Conservation (phyloP, 2,329 filamentous ascomycete species). For the Talaromyces rugulosus region DNA sequence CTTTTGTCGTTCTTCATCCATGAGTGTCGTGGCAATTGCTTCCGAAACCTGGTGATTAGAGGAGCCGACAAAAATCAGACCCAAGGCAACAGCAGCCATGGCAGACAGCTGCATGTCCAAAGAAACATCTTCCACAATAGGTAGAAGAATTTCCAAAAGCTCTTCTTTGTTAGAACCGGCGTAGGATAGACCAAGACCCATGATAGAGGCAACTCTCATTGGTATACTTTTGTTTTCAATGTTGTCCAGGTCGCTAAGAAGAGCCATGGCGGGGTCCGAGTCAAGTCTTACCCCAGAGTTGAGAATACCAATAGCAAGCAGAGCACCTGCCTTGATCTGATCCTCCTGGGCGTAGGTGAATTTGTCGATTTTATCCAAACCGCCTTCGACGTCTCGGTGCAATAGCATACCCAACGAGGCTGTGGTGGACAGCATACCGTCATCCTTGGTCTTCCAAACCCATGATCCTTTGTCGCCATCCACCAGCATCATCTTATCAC, state of each 20-base stretch:
- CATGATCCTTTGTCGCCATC: conserved; percentile 85
- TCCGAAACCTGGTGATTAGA: conserved; percentile 87
- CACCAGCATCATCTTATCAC: conserved; percentile 96
- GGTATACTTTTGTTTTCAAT: conserved; percentile 72
- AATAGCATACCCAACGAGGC: conserved; percentile 89
- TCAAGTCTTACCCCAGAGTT: conserved; percentile 89
- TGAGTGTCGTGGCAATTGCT: conserved; percentile 83
- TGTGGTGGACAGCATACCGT: conserved; percentile 94
- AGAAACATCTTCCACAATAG: conserved; percentile 78
- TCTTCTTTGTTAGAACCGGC: conserved; percentile 91
- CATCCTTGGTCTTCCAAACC: conserved; percentile 99
- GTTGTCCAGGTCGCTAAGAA: conserved; percentile 76
- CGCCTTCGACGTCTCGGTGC: conserved; percentile 89
- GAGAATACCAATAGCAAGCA: conserved; percentile 91
- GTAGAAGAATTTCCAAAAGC: conserved; percentile 76
- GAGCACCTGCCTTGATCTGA: conserved; percentile 83
- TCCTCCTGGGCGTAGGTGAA: conserved; percentile 83
- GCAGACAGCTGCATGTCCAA: conserved; percentile 93
- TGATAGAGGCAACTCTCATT: conserved; percentile 79
- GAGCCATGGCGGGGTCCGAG: conserved; percentile 81
- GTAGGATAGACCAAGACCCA: conserved; percentile 92
- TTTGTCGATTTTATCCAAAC: conserved; percentile 88
- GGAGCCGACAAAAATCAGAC: conserved; percentile 88
- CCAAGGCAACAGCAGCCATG: conserved; percentile 88
- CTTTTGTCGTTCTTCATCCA: conserved; percentile 86